Conservation (phyloP, 2,329 filamentous ascomycete species). For the Hypoxylon sp. region DNA sequence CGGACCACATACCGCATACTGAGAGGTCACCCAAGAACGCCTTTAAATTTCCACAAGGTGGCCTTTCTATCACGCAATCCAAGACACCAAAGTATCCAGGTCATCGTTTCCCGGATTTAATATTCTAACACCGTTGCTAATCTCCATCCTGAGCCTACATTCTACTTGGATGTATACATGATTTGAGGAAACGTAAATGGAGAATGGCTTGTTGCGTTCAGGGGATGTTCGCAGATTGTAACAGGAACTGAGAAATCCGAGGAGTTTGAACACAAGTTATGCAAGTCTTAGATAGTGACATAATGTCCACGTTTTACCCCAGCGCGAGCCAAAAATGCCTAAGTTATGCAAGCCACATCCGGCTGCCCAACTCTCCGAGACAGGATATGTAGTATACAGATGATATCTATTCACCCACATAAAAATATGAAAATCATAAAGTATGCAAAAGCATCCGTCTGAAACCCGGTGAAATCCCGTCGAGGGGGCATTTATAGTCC, state of each 20-base stretch:
- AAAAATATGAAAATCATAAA: slow-evolving; percentile 1
- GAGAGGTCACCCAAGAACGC: neutral
- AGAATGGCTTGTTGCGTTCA: neutral
- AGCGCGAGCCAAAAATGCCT: neutral
- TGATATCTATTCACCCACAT: neutral
- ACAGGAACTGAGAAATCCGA: neutral
- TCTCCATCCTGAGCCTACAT: neutral
- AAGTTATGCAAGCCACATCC: neutral
- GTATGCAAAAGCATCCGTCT: neutral
- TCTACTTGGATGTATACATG: neutral
- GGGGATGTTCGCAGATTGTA: neutral
- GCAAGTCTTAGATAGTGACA: neutral
- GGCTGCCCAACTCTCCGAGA: neutral
- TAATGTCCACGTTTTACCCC: neutral
- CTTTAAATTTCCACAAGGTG: neutral
- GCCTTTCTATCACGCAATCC: neutral
- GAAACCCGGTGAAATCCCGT: neutral
- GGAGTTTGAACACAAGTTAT: neutral
- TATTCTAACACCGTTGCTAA: neutral
- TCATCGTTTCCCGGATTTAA: neutral
- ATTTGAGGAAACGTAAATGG: neutral
- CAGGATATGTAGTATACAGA: too few species aligned
- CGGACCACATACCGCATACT: neutral
- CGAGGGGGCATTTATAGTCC: neutral
- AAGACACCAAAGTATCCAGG: neutral